Evolutionary conservation across 345 rosid species (phyloP).

Genomic region (Kernera saxatilis): DNA sequence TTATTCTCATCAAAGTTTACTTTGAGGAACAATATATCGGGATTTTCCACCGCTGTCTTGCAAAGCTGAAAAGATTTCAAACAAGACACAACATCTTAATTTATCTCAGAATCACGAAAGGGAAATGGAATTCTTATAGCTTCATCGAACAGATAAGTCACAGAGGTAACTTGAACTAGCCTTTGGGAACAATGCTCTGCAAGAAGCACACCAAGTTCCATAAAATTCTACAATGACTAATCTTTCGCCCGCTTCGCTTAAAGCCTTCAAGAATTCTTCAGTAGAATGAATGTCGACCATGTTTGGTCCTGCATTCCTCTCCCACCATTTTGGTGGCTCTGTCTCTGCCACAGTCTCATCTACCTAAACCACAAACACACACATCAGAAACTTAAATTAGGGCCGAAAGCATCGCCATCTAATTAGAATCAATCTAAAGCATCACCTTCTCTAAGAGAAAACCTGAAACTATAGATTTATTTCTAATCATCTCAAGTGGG

Average conservation of each 20-base stretch:
- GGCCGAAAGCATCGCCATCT: not conserved
- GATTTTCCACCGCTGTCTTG: slow-evolving; percentile 71
- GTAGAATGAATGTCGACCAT: slow-evolving; percentile 91
- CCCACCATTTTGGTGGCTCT: slow-evolving; percentile 94
- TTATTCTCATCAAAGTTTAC: slow-evolving; percentile 90
- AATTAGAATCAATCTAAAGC: not conserved
- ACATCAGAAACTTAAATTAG: not conserved
- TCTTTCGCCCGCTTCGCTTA: slow-evolving; percentile 72
- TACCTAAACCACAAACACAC: slow-evolving; percentile 22
- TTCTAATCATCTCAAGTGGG: not conserved
- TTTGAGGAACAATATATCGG: slow-evolving; percentile 72
- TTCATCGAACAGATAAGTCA: not conserved
- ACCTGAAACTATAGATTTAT: not conserved
- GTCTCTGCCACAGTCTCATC: slow-evolving; percentile 46
- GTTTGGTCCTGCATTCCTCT: slow-evolving; percentile 71
- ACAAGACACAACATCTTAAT: not conserved
- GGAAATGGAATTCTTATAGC: not conserved
- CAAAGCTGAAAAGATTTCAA: slow-evolving; percentile 49
- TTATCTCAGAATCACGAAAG: not conserved
- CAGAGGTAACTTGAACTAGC: slow-evolving; percentile 22
- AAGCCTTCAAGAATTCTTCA: slow-evolving; percentile 66
- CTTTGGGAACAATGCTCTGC: slow-evolving; percentile 85
- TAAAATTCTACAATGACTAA: slow-evolving; percentile 91
- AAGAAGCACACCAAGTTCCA: slow-evolving; percentile 97
- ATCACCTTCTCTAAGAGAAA: not conserved